A percentile compares a stretch with the other conserved stretches of the same genome.
These are phyloP conservation scores for Picea sitchensis DNA, from an alignment of 75 land plant species.

Conservation along the genomic window DNA sequence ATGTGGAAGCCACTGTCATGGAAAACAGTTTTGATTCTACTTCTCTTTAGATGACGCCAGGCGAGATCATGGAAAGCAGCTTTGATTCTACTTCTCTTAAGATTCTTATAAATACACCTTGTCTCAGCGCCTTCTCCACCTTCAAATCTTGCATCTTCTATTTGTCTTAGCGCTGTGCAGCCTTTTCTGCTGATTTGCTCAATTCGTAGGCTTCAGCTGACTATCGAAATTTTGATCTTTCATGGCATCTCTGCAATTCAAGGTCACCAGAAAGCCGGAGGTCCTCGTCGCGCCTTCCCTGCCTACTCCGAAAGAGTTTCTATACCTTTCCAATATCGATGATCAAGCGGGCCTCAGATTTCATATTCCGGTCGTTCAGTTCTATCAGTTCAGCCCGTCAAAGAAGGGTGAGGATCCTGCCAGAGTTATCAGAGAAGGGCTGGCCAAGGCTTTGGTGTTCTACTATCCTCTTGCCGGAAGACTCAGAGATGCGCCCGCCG, in stretches of 20 bases:
- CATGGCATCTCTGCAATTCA: background rate
- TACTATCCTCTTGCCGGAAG: constrained; percentile 67
- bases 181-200: too few species aligned
- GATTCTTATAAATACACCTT: too few species aligned
- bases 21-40: too few species aligned
- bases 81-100: too few species aligned
- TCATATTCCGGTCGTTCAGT: constrained; percentile 33
- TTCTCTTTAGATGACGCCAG: too few species aligned
- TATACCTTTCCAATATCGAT: constrained; percentile 30
- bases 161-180: too few species aligned
- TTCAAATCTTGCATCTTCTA: too few species aligned
- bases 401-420: constrained; percentile 31
- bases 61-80: too few species aligned
- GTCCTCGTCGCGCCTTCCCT: constrained; percentile 19
- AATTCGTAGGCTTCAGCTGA: too few species aligned
- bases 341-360: constrained; percentile 43
- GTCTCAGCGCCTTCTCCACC: too few species aligned
- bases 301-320: constrained; percentile 30
- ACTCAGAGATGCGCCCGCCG: constrained; percentile 27
- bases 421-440: constrained; percentile 22
- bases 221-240: too few species aligned
- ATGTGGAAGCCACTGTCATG: too few species aligned
- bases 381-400: constrained; percentile 11
- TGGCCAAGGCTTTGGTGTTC: constrained; percentile 36
- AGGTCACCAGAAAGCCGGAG: constrained; percentile 6